A percentile compares a stretch with the other conserved stretches of the same genome.
These are phyloP conservation scores for Gynostemma pentaphyllum DNA, from an alignment of 306 rosid genomes.

Conservation along the genomic window DNA sequence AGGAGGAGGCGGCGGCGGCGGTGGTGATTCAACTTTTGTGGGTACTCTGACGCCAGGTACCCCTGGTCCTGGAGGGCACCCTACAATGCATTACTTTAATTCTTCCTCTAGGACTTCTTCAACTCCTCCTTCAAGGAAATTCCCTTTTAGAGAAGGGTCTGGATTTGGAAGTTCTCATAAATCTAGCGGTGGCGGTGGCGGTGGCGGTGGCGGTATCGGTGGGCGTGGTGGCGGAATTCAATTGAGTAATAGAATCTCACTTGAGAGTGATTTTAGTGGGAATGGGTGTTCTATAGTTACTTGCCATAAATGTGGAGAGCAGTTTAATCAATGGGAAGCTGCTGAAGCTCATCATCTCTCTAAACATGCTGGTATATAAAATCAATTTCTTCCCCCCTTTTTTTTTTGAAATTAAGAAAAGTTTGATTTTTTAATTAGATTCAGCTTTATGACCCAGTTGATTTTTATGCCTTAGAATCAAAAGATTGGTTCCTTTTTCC, in stretches of 20 bases:
- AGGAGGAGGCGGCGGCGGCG: background rate
- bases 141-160: constrained; percentile 46
- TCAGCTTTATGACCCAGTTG: background rate
- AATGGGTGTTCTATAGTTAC: constrained; percentile 25
- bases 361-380: constrained; percentile 63
- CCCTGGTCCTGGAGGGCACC: constrained; percentile 83
- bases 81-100: constrained; percentile 61
- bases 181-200: constrained; percentile 5
- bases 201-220: constrained; percentile 18
- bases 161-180: constrained; percentile 15
- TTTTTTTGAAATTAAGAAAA: background rate
- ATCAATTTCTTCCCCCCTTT: background rate
- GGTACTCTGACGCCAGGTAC: constrained; percentile 79
- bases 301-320: constrained; percentile 86
- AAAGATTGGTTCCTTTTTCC: background rate
- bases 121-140: constrained; percentile 61
- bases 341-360: constrained; percentile 90
- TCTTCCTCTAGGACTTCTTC: constrained; percentile 62
- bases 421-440: background rate
- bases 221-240: constrained; percentile 10
- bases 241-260: constrained; percentile 44
- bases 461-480: background rate
- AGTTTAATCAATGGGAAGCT: constrained; percentile 68
- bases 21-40: constrained; percentile 41
- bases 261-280: constrained; percentile 39